phyloP scores from a whole-genome alignment of 164 flowering plant genomes.

The Stephania yunnanensis region DNA sequence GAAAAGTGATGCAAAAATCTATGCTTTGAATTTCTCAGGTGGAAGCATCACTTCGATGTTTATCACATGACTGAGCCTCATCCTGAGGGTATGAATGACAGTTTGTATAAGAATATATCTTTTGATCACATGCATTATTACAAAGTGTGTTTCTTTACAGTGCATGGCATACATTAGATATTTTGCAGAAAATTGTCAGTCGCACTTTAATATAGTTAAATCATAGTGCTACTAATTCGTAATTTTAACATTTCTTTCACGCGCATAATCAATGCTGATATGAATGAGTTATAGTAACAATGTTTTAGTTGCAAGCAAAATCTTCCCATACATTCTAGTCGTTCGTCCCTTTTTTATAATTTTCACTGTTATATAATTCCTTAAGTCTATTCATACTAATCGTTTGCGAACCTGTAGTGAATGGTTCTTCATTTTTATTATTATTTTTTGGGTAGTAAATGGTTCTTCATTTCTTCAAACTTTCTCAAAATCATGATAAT shows the following conservation, averaged over 20 bases:
- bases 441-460: too few relatives aligned
- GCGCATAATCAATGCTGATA: not conserved
- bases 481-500: too few relatives aligned
- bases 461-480: too few relatives aligned
- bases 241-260: not conserved
- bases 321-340: not conserved
- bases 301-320: not conserved
- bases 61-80: constrained; percentile 98
- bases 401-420: too few relatives aligned
- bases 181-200: not conserved
- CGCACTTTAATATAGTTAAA: not conserved
- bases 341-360: not conserved
- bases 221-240: not conserved
- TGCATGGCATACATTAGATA: too few relatives aligned
- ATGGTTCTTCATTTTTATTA: too few relatives aligned
- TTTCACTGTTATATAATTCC: not conserved
- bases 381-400: not conserved
- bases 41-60: constrained; percentile 96
- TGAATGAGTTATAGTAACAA: not conserved
- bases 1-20: constrained; percentile 84
- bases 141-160: not conserved
- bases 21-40: constrained; percentile 97
- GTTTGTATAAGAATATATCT: too few relatives aligned
- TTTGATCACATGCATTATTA: not conserved
- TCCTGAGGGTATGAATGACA: constrained; percentile 59